Conservation (phyloP, 768 basidiomycete genomes). For the Amanita subjunquillea region DNA sequence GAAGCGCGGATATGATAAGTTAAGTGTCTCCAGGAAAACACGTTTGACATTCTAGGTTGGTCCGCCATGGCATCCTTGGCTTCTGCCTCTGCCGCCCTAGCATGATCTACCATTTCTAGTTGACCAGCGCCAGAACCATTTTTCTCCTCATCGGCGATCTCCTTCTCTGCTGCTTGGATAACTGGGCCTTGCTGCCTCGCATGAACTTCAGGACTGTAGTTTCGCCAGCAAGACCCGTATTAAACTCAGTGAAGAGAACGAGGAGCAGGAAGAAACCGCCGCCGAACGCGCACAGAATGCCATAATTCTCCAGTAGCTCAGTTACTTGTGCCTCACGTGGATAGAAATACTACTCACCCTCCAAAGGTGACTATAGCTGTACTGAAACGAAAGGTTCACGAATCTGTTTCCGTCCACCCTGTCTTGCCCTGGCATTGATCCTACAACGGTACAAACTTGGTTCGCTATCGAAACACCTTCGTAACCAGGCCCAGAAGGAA, state of each 20-base stretch:
- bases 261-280: slow-evolving; percentile 46
- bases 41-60: slow-evolving; percentile 36
- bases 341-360: slow-evolving; percentile 20
- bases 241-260: slow-evolving; percentile 48
- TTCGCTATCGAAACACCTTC: slow-evolving; percentile 43
- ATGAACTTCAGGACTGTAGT: slow-evolving; percentile 52
- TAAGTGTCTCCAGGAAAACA: slow-evolving; percentile 76
- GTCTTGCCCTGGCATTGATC: slow-evolving; percentile 49
- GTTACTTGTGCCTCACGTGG: neutral
- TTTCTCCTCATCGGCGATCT: slow-evolving; percentile 26
- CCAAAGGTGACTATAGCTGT: slow-evolving; percentile 30
- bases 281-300: slow-evolving; percentile 61
- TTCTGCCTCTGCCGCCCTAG: slow-evolving; percentile 13
- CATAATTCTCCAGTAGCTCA: slow-evolving; percentile 37
- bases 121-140: neutral
- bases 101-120: slow-evolving; percentile 6
- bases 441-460: slow-evolving; percentile 70
- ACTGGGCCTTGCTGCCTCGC: slow-evolving; percentile 33
- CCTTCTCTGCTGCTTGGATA: slow-evolving; percentile 19
- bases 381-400: slow-evolving; percentile 38
- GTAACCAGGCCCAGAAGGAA: slow-evolving; percentile 56
- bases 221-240: slow-evolving; percentile 26
- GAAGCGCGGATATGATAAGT: slow-evolving; percentile 53
- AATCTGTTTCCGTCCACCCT: slow-evolving; percentile 52
- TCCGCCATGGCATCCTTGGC: slow-evolving; percentile 24